Conservation (phyloP, 2,329 filamentous ascomycete genomes). For the Drechslera avenae region DNA sequence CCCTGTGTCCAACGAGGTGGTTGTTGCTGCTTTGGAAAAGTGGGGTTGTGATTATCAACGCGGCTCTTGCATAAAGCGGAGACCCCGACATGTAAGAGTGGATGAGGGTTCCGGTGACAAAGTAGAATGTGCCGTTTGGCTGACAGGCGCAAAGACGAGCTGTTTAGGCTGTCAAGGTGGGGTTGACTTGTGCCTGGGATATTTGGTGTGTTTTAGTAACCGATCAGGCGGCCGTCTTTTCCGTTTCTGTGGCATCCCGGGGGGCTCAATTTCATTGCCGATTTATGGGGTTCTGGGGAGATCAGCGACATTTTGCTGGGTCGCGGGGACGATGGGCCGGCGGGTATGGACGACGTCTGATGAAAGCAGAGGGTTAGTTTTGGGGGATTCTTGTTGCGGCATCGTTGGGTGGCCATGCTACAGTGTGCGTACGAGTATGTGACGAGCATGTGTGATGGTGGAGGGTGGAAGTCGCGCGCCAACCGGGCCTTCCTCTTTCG, state of each 20-base stretch:
- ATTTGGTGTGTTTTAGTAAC: conserved; percentile 8
- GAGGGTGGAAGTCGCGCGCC: neutral
- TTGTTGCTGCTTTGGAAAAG: conserved; percentile 1
- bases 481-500: conserved; percentile 7
- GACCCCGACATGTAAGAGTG: conserved; percentile 1
- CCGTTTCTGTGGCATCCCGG: conserved; percentile 4
- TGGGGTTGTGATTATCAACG: conserved; percentile 10
- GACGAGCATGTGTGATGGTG: neutral
- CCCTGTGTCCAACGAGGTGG: conserved; percentile 4
- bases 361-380: neutral
- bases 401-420: too few relatives aligned
- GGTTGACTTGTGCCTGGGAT: neutral
- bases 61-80: conserved; percentile 9
- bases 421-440: neutral
- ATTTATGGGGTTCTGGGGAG: conserved; percentile 11
- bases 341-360: neutral
- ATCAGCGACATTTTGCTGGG: conserved; percentile 2
- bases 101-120: conserved; percentile 2
- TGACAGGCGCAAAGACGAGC: neutral
- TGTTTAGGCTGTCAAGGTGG: conserved; percentile 5
- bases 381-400: neutral
- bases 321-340: conserved; percentile 1
- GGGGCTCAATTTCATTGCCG: neutral
- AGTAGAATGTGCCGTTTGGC: conserved; percentile 7
- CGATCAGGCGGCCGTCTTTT: conserved; percentile 7